Conservation (phyloP, 148 eudicot species). For the Drosera capensis region DNA sequence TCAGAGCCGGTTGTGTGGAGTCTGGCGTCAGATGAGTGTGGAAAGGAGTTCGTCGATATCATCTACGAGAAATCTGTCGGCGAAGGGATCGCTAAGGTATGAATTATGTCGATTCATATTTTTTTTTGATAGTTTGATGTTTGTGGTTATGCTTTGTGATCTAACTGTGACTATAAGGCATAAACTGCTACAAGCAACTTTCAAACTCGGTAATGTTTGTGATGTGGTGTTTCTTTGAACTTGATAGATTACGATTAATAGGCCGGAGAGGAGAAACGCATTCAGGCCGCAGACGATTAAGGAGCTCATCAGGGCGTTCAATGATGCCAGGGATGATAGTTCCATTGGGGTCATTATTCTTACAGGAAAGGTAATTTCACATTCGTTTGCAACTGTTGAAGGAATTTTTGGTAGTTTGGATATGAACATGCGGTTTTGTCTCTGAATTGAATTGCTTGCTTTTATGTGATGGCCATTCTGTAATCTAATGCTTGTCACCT, state of each 20-base stretch:
- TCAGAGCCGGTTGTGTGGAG: slow-evolving; percentile 42
- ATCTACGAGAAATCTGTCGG: slow-evolving; percentile 75
- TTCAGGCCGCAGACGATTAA: slow-evolving; percentile 77
- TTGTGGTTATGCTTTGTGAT: not conserved
- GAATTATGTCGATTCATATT: not conserved
- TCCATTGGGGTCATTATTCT: slow-evolving; percentile 79
- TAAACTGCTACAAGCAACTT: not conserved
- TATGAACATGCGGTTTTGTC: no score
- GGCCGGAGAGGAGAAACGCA: slow-evolving; percentile 91
- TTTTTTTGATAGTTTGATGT: not conserved
- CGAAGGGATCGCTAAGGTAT: slow-evolving; percentile 94
- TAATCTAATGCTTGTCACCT: no score
- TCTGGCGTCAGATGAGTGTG: slow-evolving; percentile 31
- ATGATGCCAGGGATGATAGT: slow-evolving; percentile 86
- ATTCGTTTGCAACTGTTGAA: no score
- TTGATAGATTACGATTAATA: slow-evolving; percentile 80
- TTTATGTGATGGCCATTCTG: no score
- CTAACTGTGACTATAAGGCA: no score
- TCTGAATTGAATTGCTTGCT: no score
- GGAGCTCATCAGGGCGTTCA: slow-evolving; percentile 77
- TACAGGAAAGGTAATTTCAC: slow-evolving; percentile 65
- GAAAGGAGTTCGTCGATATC: slow-evolving; percentile 52
- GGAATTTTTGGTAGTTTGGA: no score
- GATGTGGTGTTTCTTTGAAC: slow-evolving; percentile 1
- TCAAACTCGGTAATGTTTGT: not conserved